A percentile compares a stretch with the other conserved stretches of the same genome.
phyloP scores from a whole-genome alignment of 73 alveolate species.

The Stentor coeruleus region DNA sequence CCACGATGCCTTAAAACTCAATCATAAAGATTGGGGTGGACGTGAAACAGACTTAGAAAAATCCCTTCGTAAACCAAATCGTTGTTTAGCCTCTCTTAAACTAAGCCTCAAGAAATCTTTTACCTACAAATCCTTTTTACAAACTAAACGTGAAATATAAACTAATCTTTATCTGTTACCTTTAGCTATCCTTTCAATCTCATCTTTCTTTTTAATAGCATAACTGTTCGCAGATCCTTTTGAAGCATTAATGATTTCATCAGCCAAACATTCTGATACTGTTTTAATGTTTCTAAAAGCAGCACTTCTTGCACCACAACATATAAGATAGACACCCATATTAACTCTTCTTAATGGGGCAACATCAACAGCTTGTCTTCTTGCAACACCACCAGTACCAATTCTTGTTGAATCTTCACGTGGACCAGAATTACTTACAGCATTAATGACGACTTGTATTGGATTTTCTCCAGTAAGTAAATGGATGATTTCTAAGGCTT shows the following conservation, averaged over 20 bases:
- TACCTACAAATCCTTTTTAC: no score
- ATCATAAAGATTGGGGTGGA: no score
- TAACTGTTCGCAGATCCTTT: constrained; percentile 86
- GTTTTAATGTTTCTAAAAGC: constrained; percentile 97
- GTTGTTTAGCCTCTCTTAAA: no score
- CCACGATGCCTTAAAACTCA: no score
- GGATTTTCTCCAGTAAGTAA: constrained; percentile 97
- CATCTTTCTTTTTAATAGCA: constrained; percentile 98
- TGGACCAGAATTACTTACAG: constrained; percentile 97
- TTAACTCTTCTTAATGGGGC: constrained; percentile 99
- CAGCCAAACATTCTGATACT: constrained; percentile 98
- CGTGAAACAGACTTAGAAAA: no score
- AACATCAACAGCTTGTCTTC: constrained; percentile 99
- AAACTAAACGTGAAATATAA: not conserved
- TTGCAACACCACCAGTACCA: constrained; percentile 99
- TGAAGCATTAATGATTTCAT: constrained; percentile 95
- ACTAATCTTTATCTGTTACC: constrained; percentile 86
- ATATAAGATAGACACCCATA: constrained; percentile 92
- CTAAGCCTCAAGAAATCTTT: no score
- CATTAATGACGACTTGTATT: constrained; percentile 89
- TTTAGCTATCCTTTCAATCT: constrained; percentile 96
- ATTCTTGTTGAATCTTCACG: constrained; percentile 99
- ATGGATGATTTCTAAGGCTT: constrained; percentile 95
- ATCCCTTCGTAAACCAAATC: no score
- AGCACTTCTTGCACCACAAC: constrained; percentile 95